Percentiles rank a stretch among this genome's conserved stretches.
Evolutionary conservation across 164 flowering plant genomes (phyloP).

Genomic region (Pachysandra terminalis): DNA sequence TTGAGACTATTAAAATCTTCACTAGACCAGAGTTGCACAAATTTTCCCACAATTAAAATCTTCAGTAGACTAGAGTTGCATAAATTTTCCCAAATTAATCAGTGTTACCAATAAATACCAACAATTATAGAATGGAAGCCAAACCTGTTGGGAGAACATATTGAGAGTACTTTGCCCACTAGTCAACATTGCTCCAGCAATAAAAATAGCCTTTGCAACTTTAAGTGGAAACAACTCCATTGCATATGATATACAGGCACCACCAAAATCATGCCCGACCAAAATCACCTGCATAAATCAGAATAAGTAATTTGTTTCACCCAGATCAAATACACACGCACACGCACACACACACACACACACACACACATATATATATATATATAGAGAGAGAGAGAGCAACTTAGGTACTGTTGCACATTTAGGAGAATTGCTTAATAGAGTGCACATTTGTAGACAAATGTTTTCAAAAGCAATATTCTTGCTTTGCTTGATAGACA

Average conservation of each 20-base stretch:
- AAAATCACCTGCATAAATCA: conserved; percentile 66
- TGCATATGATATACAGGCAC: conserved; percentile 78
- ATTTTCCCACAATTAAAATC: neutral
- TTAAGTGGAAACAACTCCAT: conserved; percentile 78
- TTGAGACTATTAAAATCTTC: neutral
- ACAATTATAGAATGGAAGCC: neutral
- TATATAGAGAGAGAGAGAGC: neutral
- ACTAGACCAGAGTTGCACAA: neutral
- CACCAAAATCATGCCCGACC: conserved; percentile 97
- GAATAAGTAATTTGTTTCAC: neutral
- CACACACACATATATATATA: too few species aligned
- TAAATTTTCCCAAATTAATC: neutral
- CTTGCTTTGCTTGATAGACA: neutral
- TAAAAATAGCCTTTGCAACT: conserved; percentile 70
- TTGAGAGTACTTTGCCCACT: conserved; percentile 76
- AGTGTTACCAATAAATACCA: neutral
- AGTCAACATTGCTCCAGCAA: conserved; percentile 81
- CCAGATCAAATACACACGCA: too few species aligned
- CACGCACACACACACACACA: too few species aligned
- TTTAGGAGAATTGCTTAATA: neutral
- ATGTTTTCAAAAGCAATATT: neutral
- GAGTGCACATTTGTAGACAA: neutral
- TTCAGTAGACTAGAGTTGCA: too few species aligned
- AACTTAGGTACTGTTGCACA: neutral
- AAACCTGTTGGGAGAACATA: conserved; percentile 71